These are phyloP conservation scores for Diutina mesorugosa DNA, from an alignment of 1,139 yeast genomes.

Conservation along the genomic window DNA sequence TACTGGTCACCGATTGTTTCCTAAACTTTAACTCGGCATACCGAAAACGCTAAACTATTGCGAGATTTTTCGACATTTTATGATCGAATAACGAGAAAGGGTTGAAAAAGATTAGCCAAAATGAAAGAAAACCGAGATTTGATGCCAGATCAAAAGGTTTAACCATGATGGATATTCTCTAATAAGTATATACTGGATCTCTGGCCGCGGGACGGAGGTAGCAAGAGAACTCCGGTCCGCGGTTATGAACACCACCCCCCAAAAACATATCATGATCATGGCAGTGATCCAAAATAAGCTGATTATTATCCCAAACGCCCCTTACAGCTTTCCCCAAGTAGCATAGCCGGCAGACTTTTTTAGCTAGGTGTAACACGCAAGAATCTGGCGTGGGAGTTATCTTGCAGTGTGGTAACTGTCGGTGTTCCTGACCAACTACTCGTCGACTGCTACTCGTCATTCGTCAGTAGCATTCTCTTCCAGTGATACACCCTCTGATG, in stretches of 20 bases:
- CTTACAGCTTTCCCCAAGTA: not conserved
- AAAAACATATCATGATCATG: not conserved
- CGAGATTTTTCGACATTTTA: not conserved
- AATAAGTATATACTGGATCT: too few species aligned
- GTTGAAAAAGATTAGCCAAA: too few species aligned
- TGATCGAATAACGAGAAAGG: too few species aligned
- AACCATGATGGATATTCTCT: too few species aligned
- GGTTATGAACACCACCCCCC: not conserved
- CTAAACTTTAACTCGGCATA: not conserved
- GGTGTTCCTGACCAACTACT: not conserved
- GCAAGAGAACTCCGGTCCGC: not conserved
- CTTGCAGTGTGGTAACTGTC: not conserved
- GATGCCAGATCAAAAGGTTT: too few species aligned
- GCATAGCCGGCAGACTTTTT: not conserved
- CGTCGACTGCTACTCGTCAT: too few species aligned
- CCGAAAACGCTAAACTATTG: not conserved
- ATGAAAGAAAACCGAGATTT: too few species aligned
- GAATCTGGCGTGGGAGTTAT: not conserved
- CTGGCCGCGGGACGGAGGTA: not conserved
- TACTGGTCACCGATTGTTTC: not conserved
- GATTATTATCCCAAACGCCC: not conserved
- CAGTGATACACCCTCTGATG: too few species aligned
- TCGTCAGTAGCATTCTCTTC: too few species aligned
- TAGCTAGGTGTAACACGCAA: not conserved
- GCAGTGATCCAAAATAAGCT: not conserved